Evolutionary conservation across 352 stramenopile genomes (phyloP).

Genomic region (Phytophthora nicotianae): DNA sequence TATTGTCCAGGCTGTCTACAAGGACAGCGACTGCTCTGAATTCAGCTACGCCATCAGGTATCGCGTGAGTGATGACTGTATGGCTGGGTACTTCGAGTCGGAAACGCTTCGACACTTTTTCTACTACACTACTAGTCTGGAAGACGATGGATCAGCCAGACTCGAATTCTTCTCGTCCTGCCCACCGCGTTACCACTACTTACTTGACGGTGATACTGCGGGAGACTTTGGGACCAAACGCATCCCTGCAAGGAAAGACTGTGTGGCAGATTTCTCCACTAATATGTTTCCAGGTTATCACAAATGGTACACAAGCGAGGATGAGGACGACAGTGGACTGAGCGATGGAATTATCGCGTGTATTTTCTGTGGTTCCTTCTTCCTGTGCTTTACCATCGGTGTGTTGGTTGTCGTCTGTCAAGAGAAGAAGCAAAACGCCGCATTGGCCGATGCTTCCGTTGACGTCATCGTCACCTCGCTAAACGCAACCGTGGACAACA

Average conservation of each 20-base stretch:
- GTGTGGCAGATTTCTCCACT: not conserved
- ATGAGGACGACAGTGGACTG: not conserved
- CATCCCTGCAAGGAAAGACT: not conserved
- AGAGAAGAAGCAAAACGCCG: not conserved
- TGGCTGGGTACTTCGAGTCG: not conserved
- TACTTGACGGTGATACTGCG: not conserved
- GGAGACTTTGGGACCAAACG: not conserved
- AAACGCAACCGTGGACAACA: not conserved
- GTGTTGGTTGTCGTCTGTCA: not conserved
- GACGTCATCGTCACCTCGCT: not conserved
- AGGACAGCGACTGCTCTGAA: not conserved
- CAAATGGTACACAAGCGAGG: not conserved
- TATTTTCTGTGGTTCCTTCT: not conserved
- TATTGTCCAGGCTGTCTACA: conserved; percentile 2
- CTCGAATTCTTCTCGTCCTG: conserved; percentile 4
- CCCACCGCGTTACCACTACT: not conserved
- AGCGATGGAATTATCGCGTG: not conserved
- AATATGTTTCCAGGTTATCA: not conserved
- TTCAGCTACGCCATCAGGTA: conserved; percentile 7
- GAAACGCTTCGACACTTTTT: not conserved
- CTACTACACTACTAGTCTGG: not conserved
- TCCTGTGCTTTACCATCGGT: not conserved
- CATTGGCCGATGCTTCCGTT: not conserved
- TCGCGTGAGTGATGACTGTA: not conserved
- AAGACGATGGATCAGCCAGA: conserved; percentile 2